Evolutionary conservation across 495 filamentous ascomycete genomes (phyloP), one percentile per base, ranked within the genome.

Genomic region (Penicillium steckii): DNA sequence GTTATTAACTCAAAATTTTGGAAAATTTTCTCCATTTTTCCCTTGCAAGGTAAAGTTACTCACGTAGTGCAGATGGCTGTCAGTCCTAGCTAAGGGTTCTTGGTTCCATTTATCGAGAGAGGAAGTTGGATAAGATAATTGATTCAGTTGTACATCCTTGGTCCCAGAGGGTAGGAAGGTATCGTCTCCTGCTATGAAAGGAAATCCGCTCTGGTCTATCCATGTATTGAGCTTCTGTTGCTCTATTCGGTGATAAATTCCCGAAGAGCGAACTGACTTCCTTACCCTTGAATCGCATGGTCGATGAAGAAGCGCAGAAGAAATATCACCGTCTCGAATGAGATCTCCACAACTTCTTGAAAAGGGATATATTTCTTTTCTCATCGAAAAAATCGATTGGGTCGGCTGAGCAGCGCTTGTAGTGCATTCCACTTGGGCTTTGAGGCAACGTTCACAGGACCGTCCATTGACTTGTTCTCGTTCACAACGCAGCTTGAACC

Each of bases 401-500:
- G 42, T 12, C 6, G 60, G 49, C 3, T 66, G 63, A 2, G 54
- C 52, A 9, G 64, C 8, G 26, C 48, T 66, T 3, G 61, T 66
- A 13, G 59, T 64, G 24, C 63, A 66, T 12, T 52, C 26, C 12
- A 61, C 60, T 23, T 66, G 63, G 21, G 63, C 63, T 35, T 66
- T 66, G 25, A 66, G 55, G 32, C 63, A 66, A 17, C 63, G 53
- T 24, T 66, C 63, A 19, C 63, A 66, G 19, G 63, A 64, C 50
- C 54, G 55, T 24, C 61, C 57, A 47, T 53, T 55, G 17, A 61
- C 40, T 33, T 61, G 57, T 62, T 63, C 67, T 7, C 71, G 61
- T 19, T 72, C 50, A 54, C 72, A 75, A 15, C 69, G 64, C 10
- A 74, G 48, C 48, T 74, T 75, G 25, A 70, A 67, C 10, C 64